Conservation (phyloP, 75 land plant genomes). For the Sequoia sempervirens region DNA sequence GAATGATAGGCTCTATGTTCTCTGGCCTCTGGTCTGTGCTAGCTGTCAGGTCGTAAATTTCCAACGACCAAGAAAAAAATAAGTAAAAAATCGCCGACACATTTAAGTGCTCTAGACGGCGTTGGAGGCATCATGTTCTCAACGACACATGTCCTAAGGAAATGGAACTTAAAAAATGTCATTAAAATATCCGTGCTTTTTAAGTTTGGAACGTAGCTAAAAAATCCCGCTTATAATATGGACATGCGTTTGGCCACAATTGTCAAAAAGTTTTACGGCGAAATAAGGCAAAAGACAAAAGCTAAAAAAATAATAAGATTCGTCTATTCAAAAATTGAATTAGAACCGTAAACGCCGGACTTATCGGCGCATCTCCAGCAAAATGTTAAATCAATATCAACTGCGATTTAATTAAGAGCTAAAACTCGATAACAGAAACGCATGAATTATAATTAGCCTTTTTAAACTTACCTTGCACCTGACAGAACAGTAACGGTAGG, state of each 20-base stretch:
- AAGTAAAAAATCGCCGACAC: background rate
- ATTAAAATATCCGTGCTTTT: background rate
- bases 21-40: too few relatives aligned
- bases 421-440: background rate
- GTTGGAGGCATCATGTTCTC: background rate
- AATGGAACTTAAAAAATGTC: background rate
- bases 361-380: background rate
- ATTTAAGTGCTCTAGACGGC: background rate
- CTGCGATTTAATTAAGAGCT: background rate
- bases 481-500: conserved; percentile 57
- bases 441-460: background rate
- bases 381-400: conserved; percentile 1
- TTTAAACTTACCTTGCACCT: conserved; percentile 58
- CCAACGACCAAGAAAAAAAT: background rate
- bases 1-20: background rate
- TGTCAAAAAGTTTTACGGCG: conserved; percentile 3
- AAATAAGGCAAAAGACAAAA: background rate
- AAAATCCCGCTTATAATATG: background rate
- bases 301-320: background rate
- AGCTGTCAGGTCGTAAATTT: background rate
- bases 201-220: background rate
- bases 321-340: background rate
- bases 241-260: background rate
- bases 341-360: background rate
- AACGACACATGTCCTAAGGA: background rate